Base-by-base conservation (phyloP, 2,329 filamentous ascomycete species). In the Aciculosporium take region DNA sequence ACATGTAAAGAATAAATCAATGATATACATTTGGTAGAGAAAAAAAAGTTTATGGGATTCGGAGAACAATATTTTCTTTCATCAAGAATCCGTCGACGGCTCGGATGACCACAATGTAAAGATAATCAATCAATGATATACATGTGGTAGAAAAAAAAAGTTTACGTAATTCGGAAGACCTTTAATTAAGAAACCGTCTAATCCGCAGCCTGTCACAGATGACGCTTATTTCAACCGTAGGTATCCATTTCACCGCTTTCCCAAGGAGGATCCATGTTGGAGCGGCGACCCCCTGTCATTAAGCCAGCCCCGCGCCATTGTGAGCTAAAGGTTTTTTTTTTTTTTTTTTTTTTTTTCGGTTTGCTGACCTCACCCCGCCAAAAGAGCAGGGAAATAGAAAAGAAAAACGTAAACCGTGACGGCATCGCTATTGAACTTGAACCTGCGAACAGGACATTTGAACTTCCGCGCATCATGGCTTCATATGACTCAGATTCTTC, bases 401-500 rank as follows among this genome's bases (percentile, higher is more conserved):
- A 18, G 20, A 15, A 25, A 24, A 7, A 35, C 5, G 61, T 65
- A 65, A 60, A 55, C 52, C 56, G 56, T 53, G 56, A 61, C n/a
- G n/a, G n/a, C 62, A 62, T 62, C 60, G 58, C 60, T 56, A 60
- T 35, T 21, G 7, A 29, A 23, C 28, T 42, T 42, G 33, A 40
- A 1, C 27, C 20, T 31, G 20, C 31, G 32, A 29, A 35, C 2
- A 21, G 25, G 38, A 21, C 15, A 15, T 4, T 20, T 8, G 8
- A 34, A 30, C 21, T 40, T 27, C 20, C n/a, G n/a, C 6, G 8
- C 9, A 45, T 43, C 30, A 88, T 87, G 83, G 70, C 80, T 43
- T 69, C 76, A 13, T 93, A 94, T 64, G 86, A 94, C 52, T 93
- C 84, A 57, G 88, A 95, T 53, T 89, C 84, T 23, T 83, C 76